Evolutionary conservation across 805 yeast species (phyloP).

Genomic region (Sungouiella thailandica): DNA sequence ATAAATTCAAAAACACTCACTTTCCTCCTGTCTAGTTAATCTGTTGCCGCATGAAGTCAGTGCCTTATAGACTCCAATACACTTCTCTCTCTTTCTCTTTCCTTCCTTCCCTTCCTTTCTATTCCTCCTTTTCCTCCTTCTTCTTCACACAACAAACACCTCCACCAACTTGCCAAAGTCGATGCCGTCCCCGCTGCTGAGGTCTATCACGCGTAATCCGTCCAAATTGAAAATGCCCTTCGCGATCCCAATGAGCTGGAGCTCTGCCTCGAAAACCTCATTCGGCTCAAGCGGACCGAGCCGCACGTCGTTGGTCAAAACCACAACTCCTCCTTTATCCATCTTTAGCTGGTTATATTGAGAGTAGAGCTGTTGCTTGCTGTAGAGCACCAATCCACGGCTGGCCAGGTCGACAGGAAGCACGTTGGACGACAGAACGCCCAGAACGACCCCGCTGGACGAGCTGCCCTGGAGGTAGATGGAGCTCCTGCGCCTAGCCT

Average conservation of each 20-base stretch:
- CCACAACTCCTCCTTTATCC: slow-evolving; percentile 51
- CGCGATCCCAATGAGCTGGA: slow-evolving; percentile 56
- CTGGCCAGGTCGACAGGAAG: slow-evolving; percentile 8
- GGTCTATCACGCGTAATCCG: slow-evolving; percentile 63
- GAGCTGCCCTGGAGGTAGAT: slow-evolving; percentile 16
- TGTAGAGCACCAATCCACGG: slow-evolving; percentile 16
- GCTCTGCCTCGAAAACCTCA: slow-evolving; percentile 58
- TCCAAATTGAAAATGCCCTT: slow-evolving; percentile 61
- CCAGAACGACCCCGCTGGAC: slow-evolving; percentile 4
- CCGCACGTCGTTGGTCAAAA: slow-evolving; percentile 60
- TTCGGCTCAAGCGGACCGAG: slow-evolving; percentile 59
- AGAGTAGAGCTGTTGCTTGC: slow-evolving; percentile 20
- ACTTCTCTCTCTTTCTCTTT: too few species aligned
- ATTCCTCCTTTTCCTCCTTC: not conserved
- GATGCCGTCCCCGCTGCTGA: slow-evolving; percentile 57
- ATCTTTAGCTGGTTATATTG: slow-evolving; percentile 35
- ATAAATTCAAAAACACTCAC: too few species aligned
- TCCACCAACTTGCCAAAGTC: slow-evolving; percentile 70
- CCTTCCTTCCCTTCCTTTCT: too few species aligned
- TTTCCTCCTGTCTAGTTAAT: too few species aligned
- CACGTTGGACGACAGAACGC: slow-evolving; percentile 15
- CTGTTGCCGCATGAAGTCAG: too few species aligned
- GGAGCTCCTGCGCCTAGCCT: slow-evolving; percentile 15
- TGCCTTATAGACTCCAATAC: too few species aligned
- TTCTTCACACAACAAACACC: slow-evolving; percentile 46